Evolutionary conservation across 352 stramenopile species (phyloP).

Genomic region (Phytophthora colocasiae): DNA sequence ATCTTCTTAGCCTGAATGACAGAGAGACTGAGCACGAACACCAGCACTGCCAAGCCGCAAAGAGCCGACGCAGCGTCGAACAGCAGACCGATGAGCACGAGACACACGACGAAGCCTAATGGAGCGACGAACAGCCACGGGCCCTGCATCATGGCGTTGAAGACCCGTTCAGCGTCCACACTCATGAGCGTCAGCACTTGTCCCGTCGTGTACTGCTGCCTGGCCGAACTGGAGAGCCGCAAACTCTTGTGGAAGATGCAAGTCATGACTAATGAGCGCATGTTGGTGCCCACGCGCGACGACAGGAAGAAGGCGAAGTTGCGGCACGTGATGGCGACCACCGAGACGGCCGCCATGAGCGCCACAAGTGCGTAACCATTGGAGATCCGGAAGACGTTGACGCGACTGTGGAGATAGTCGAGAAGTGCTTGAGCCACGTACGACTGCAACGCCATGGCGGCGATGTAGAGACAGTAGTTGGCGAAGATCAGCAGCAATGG

Average conservation of each 20-base stretch:
- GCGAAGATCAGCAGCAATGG: constrained; percentile 23
- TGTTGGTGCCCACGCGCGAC: constrained; percentile 35
- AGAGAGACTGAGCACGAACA: constrained; percentile 28
- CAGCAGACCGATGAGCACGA: constrained; percentile 34
- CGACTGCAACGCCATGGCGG: constrained; percentile 34
- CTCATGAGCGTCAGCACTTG: constrained; percentile 44
- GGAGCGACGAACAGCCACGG: constrained; percentile 35
- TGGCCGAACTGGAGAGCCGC: constrained; percentile 55
- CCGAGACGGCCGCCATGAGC: constrained; percentile 20
- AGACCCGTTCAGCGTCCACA: constrained; percentile 42
- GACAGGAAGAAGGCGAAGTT: constrained; percentile 44
- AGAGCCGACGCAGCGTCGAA: constrained; percentile 24
- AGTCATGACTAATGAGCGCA: constrained; percentile 40
- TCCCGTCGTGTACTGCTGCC: constrained; percentile 36
- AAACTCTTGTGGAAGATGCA: constrained; percentile 54
- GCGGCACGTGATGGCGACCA: constrained; percentile 30
- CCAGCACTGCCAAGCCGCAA: constrained; percentile 16
- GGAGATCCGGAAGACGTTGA: constrained; percentile 27
- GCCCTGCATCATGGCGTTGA: constrained; percentile 29
- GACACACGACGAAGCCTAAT: constrained; percentile 27
- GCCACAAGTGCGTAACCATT: constrained; percentile 31
- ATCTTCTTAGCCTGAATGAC: constrained; percentile 8
- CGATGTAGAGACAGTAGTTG: constrained; percentile 36
- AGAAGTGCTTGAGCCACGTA: constrained; percentile 32
- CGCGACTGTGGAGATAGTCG: constrained; percentile 25